Evolutionary conservation across 2,329 filamentous ascomycete species (phyloP).

Genomic region (Byssoonygena ceratinophila): DNA sequence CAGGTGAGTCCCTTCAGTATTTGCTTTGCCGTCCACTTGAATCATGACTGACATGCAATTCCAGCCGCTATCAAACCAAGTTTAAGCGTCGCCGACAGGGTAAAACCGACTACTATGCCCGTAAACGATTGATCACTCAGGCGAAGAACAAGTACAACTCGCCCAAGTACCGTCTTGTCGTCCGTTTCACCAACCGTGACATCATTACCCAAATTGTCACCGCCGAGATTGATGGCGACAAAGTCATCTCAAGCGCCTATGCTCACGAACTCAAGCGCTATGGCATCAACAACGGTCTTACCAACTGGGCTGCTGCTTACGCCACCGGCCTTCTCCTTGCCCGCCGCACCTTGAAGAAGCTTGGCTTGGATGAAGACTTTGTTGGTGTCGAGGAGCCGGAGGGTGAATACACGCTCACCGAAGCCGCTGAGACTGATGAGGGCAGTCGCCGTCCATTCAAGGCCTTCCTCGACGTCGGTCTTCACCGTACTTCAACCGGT

Average conservation of each 20-base stretch:
- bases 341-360: conserved; percentile 93
- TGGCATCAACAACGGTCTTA: conserved; percentile 95
- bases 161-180: conserved; percentile 98
- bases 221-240: conserved; percentile 95
- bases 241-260: conserved; percentile 88
- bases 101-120: conserved; percentile 99
- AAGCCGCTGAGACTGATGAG: conserved; percentile 82
- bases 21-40: conserved; percentile 5
- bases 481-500: conserved; percentile 93
- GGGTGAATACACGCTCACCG: conserved; percentile 91
- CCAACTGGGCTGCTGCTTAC: conserved; percentile 99
- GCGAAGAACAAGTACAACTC: conserved; percentile 99
- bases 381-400: conserved; percentile 91
- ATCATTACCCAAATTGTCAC: conserved; percentile 96
- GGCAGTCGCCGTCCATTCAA: conserved; percentile 94
- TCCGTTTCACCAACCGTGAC: conserved; percentile 99
- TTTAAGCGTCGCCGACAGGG: conserved; percentile 93
- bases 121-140: conserved; percentile 98
- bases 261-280: conserved; percentile 96
- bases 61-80: conserved; percentile 98
- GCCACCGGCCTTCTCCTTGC: conserved; percentile 92
- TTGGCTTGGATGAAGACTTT: conserved; percentile 87
- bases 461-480: conserved; percentile 95
- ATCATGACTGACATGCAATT: conserved; percentile 18
- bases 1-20: conserved; percentile 56